phyloP scores from a whole-genome alignment of 1,284 basidiomycete species.

The Moesziomyces sp. region DNA sequence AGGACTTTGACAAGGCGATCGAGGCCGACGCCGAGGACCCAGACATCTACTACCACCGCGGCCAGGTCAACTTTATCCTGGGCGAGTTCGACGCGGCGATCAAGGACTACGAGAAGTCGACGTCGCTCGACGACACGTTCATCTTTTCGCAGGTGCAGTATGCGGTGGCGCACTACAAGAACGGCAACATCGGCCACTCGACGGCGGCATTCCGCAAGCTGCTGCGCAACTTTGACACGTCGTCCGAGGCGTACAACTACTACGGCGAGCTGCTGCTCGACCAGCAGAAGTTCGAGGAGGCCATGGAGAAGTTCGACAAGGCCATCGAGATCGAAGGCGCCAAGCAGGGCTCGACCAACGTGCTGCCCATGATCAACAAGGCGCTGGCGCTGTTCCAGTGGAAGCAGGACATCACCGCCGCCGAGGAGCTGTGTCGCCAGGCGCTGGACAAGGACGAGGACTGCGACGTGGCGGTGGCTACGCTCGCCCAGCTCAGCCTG shows the following conservation, averaged over 20 bases:
- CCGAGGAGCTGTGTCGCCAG: slow-evolving; percentile 86
- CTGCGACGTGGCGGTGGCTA: slow-evolving; percentile 96
- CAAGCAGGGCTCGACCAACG: slow-evolving; percentile 53
- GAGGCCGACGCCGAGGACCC: slow-evolving; percentile 84
- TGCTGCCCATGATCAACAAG: slow-evolving; percentile 89
- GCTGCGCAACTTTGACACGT: slow-evolving; percentile 56
- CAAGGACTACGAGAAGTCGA: slow-evolving; percentile 89
- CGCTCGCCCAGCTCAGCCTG: slow-evolving; percentile 89
- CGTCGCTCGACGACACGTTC: slow-evolving; percentile 81
- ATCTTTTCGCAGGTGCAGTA: slow-evolving; percentile 97
- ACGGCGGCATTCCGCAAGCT: slow-evolving; percentile 84
- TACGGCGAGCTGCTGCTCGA: slow-evolving; percentile 96
- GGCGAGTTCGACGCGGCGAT: slow-evolving; percentile 87
- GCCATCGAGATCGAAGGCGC: slow-evolving; percentile 86
- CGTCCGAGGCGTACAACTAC: slow-evolving; percentile 68
- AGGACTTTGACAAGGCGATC: slow-evolving; percentile 91
- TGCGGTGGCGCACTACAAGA: slow-evolving; percentile 97
- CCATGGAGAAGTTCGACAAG: slow-evolving; percentile 92
- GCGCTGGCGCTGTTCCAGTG: slow-evolving; percentile 94
- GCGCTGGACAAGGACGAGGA: slow-evolving; percentile 85
- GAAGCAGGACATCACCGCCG: slow-evolving; percentile 86
- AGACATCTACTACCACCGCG: slow-evolving; percentile 98
- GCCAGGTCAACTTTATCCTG: slow-evolving; percentile 97
- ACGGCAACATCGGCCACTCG: slow-evolving; percentile 78
- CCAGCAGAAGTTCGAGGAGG: slow-evolving; percentile 88